Conservation (phyloP, 805 yeast species). For the Candida schatavii region DNA sequence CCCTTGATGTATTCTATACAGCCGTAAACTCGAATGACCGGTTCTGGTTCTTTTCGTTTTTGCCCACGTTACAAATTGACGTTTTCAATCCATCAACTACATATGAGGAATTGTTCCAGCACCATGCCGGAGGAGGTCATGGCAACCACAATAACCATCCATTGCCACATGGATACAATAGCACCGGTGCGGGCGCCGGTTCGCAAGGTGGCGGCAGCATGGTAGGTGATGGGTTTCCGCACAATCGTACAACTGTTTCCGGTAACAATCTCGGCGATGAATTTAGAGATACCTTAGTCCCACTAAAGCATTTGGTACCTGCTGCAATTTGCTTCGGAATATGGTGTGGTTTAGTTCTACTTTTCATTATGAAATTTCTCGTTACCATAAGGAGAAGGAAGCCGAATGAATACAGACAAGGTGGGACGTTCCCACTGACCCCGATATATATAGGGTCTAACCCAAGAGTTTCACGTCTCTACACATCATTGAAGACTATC, state of each 20-base stretch:
- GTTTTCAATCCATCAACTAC: neutral
- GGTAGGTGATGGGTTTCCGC: neutral
- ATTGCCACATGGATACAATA: neutral
- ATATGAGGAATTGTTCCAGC: neutral
- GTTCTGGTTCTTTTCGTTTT: neutral
- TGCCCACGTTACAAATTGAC: neutral
- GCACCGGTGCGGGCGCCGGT: neutral
- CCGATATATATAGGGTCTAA: slow-evolving; percentile 13
- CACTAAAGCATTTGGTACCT: neutral
- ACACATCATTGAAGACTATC: slow-evolving; percentile 46
- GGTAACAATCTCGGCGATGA: neutral
- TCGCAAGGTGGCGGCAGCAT: too few relatives aligned
- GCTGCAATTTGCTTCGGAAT: slow-evolving; percentile 1
- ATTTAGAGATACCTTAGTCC: neutral
- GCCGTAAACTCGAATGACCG: neutral
- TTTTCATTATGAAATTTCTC: slow-evolving; percentile 13
- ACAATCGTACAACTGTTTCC: too few relatives aligned
- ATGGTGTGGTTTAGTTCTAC: slow-evolving; percentile 11
- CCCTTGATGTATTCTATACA: slow-evolving; percentile 18
- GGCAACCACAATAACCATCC: neutral
- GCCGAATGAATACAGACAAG: neutral
- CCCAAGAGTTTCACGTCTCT: slow-evolving; percentile 30
- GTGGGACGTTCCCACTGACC: neutral
- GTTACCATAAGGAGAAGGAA: slow-evolving; percentile 9
- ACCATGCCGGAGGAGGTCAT: neutral